A percentile compares a stretch with the other conserved stretches of the same genome.
Conservation (phyloP, 805 yeast species). For the Candida lessepsii region DNA sequence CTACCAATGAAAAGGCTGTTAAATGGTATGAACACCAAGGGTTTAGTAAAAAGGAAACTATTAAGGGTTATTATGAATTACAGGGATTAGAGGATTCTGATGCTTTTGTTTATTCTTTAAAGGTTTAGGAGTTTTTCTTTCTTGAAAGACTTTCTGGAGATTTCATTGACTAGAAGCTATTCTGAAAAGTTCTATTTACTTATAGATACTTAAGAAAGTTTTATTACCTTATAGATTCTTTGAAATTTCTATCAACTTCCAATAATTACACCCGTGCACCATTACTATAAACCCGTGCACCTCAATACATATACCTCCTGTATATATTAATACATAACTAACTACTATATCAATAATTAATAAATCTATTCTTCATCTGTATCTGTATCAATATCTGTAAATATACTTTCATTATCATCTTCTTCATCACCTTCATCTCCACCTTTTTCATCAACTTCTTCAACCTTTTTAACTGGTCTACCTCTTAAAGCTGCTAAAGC, state of each 20-base stretch:
- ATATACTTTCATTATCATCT: conserved; percentile 37
- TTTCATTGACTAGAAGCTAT: too few species aligned
- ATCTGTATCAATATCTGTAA: conserved; percentile 46
- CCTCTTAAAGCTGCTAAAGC: conserved; percentile 72
- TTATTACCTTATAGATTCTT: too few species aligned
- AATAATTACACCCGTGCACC: too few species aligned
- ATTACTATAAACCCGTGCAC: too few species aligned
- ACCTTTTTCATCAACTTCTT: conserved; percentile 19
- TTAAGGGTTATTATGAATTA: conserved; percentile 48
- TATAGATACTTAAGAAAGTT: too few species aligned
- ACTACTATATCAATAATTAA: neutral
- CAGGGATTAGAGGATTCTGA: conserved; percentile 48
- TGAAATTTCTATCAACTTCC: too few species aligned
- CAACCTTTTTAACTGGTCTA: conserved; percentile 45
- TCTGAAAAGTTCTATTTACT: too few species aligned
- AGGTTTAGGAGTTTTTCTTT: too few species aligned
- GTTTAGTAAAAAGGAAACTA: conserved; percentile 37
- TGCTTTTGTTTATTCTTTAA: conserved; percentile 41
- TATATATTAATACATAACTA: neutral
- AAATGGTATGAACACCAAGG: conserved; percentile 55
- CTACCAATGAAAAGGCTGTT: conserved; percentile 38
- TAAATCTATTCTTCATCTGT: conserved; percentile 39
- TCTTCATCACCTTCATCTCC: conserved; percentile 42
- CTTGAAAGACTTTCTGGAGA: too few species aligned
- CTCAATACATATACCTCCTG: too few species aligned